Evolutionary conservation across 768 basidiomycete genomes (phyloP), one percentile per base, ranked within the genome.

Genomic region (Calocybe indica): DNA sequence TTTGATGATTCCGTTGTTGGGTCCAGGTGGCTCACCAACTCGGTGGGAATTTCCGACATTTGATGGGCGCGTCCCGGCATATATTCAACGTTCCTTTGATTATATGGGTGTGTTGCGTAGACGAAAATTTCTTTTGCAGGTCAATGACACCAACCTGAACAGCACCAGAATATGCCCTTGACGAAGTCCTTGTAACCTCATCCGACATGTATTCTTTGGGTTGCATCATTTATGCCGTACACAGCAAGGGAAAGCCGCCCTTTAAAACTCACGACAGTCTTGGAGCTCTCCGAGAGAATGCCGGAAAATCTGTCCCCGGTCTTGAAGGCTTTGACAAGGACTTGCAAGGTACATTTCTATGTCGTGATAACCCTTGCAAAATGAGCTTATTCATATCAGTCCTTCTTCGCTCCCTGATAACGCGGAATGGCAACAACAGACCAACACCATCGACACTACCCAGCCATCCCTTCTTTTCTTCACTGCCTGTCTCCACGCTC

Each of bases 121-220:
- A 6, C 47, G 22, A 22, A 22, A 22, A 22, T 2, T 22, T 22
- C 22, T 22, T 22, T 22, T 2, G 22, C 22, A 22, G 22, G 22
- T 22, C 4, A 22, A 22, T 22, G 22, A 22, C 22, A 22, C 22
- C 22, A 45, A 13, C 28, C 7, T 40, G 39, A n/a, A 48, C 7
- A 94, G 94, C 92, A 1, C 93, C 95, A 0, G 96, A 98, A 66
- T 97, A 95, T 66, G 89, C 85, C 1, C 67, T 97, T 50, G 93
- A 97, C 61, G 93, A 96, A 60, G 76, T 82, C 10, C 73, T 97
- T 2, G 73, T 84, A 33, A 88, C 93, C 0, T 80, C 90, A 0
- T 94, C 91, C 7, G 95, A 99, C 60, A 87, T 98, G 79, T 94
- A 89, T 58, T 83, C 91, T 1, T 78, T 99, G 14, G 96, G 95